A percentile compares a stretch with the other conserved stretches of the same genome.
Evolutionary conservation across 164 flowering plant genomes (phyloP).

Genomic region (Piper longum): DNA sequence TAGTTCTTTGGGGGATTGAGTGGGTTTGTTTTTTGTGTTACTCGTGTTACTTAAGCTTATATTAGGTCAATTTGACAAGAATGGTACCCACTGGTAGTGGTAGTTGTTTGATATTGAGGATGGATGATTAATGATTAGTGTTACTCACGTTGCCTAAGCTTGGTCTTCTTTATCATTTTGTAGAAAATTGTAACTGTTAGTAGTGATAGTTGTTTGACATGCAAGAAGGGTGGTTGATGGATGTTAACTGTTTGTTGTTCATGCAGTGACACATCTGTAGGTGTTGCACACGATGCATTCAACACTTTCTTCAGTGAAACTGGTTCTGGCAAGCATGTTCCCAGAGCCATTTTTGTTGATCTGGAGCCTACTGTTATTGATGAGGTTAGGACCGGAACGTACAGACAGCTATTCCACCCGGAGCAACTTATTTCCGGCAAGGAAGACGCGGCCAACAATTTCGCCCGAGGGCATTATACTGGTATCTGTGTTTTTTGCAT

Average conservation of each 20-base stretch:
- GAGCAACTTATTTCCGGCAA: constrained; percentile 92
- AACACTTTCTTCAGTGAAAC: constrained; percentile 95
- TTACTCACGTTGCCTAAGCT: too few relatives aligned
- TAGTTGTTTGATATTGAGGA: too few relatives aligned
- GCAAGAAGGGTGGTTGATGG: not conserved
- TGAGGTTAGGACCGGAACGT: constrained; percentile 72
- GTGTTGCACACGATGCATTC: constrained; percentile 75
- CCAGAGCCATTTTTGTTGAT: constrained; percentile 85
- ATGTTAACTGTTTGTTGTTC: not conserved
- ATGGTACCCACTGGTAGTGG: too few relatives aligned
- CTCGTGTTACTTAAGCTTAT: too few relatives aligned
- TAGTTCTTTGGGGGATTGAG: too few relatives aligned
- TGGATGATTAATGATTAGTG: too few relatives aligned
- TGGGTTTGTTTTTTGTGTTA: too few relatives aligned
- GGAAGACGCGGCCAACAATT: constrained; percentile 93
- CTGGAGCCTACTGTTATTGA: constrained; percentile 92
- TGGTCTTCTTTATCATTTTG: too few relatives aligned
- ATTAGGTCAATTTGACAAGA: too few relatives aligned
- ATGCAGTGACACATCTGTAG: constrained; percentile 60
- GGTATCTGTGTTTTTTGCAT: constrained; percentile 19
- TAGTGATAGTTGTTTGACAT: not conserved
- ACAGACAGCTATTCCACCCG: constrained; percentile 89
- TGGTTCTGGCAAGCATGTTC: constrained; percentile 87
- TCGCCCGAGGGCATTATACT: constrained; percentile 94
- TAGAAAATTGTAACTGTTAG: too few relatives aligned